These are phyloP conservation scores for Candida vartiovaarae DNA, from an alignment of 805 yeast species.

Conservation along the genomic window DNA sequence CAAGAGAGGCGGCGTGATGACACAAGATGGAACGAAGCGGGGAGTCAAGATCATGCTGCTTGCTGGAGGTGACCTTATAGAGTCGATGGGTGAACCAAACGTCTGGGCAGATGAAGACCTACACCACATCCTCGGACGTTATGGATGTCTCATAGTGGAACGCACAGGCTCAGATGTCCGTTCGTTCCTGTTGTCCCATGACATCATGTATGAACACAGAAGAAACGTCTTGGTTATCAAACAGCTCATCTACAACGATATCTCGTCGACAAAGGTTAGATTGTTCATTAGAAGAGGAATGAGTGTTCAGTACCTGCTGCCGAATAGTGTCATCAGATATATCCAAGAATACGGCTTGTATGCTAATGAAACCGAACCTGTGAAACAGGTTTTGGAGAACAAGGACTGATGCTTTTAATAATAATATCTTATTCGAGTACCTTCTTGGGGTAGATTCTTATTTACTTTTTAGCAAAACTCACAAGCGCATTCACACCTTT, in stretches of 20 bases:
- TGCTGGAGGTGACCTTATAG: slow-evolving; percentile 97
- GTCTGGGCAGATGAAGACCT: slow-evolving; percentile 97
- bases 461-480: slow-evolving; percentile 23
- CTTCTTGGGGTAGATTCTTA: not conserved
- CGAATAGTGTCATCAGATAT: slow-evolving; percentile 90
- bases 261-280: slow-evolving; percentile 89
- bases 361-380: slow-evolving; percentile 84
- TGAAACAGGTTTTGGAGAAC: slow-evolving; percentile 67
- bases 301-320: slow-evolving; percentile 92
- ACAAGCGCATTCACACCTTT: slow-evolving; percentile 16
- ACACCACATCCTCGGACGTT: slow-evolving; percentile 90
- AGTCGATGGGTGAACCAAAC: slow-evolving; percentile 99
- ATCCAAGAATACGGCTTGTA: slow-evolving; percentile 89
- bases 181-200: slow-evolving; percentile 85
- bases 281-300: slow-evolving; percentile 88
- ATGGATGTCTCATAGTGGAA: slow-evolving; percentile 95
- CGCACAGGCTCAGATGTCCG: slow-evolving; percentile 96
- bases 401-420: slow-evolving; percentile 23
- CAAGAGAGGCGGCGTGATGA: slow-evolving; percentile 75
- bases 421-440: too few relatives aligned
- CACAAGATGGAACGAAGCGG: slow-evolving; percentile 50
- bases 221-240: slow-evolving; percentile 90
- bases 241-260: slow-evolving; percentile 94
- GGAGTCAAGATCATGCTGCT: slow-evolving; percentile 93
- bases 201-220: slow-evolving; percentile 94